Evolutionary conservation across 306 rosid species (phyloP), one percentile per base, ranked within the genome.

Genomic region (Gastrolobium bilobum): DNA sequence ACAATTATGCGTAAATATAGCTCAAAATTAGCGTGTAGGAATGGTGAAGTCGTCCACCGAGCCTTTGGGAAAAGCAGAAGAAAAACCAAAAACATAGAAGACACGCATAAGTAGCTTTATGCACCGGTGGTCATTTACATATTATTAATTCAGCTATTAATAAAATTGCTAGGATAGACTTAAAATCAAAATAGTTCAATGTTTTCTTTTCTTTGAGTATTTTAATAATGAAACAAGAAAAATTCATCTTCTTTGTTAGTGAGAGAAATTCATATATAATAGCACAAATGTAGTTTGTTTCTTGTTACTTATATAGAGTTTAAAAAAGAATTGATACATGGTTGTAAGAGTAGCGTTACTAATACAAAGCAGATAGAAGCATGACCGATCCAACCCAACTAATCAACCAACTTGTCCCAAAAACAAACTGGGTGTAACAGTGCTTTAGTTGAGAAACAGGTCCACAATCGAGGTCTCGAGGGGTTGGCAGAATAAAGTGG

Each of bases 381-480:
- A 69, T 47, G 48, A 71, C 52, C 79, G 33, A 63, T 5, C 56
- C 33, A 60, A 52, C 34, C 40, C n/a, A 78, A 48, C 35, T 9
- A 7, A 63, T 30, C 26, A 68, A 44, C 57, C 14, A 82, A 70
- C 63, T 31, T 14, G 8, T 15, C 53, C 67, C 48, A 54, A 34
- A 71, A 70, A 15, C n/a, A n/a, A n/a, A 9, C 15, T n/a, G 39
- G 34, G 52, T 3, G 6, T 11, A 78, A 42, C 34, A 62, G 15
- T 31, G 62, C 5, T 64, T 67, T 58, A 30, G 39, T 59, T 26
- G 38, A 51, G 29, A 48, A 39, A 40, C 5, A 11, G 14, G 9
- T 13, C 11, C 34, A 68, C 40, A 60, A 63, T n/a, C 53, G 31
- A 53, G 44, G 42, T 48, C 33, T 38, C 4, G 51, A 3, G 20